Evolutionary conservation across 495 filamentous ascomycete genomes (phyloP).

Genomic region (Glonium stellatum): DNA sequence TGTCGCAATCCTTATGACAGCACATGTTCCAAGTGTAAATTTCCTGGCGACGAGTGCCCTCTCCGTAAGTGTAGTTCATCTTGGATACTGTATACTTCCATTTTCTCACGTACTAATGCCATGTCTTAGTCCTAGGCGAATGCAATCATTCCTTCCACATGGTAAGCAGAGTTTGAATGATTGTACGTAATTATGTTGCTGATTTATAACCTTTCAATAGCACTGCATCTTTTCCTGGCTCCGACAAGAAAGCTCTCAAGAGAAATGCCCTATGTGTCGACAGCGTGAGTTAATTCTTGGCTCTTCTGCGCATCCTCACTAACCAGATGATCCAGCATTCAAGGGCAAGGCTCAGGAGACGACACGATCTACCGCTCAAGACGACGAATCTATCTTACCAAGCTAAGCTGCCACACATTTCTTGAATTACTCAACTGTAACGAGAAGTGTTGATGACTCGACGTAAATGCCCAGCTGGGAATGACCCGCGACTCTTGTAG

Average conservation of each 20-base stretch:
- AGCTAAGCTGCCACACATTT: not conserved
- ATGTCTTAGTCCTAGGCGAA: constrained; percentile 71
- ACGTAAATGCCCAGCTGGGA: too few species aligned
- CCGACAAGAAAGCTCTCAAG: constrained; percentile 85
- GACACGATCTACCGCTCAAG: constrained; percentile 35
- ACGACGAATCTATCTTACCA: not conserved
- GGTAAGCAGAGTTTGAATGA: constrained; percentile 45
- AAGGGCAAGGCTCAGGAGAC: constrained; percentile 52
- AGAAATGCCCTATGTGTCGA: constrained; percentile 95
- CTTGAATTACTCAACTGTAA: not conserved
- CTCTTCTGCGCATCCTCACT: constrained; percentile 17
- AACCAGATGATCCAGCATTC: constrained; percentile 47
- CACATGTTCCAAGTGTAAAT: constrained; percentile 96
- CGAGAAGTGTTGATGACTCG: too few species aligned
- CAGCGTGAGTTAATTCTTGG: constrained; percentile 54
- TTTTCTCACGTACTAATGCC: too few species aligned
- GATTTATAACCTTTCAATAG: constrained; percentile 40
- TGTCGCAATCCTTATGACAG: constrained; percentile 97
- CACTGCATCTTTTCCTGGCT: constrained; percentile 97
- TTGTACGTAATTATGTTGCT: not conserved
- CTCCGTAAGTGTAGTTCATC: constrained; percentile 54
- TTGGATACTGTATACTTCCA: too few species aligned
- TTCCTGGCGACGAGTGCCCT: constrained; percentile 90
- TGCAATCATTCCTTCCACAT: constrained; percentile 97
- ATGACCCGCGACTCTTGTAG: too few species aligned